Base-by-base conservation (phyloP, 169 alveolate species). In the Ichthyophthirius multifiliis region DNA sequence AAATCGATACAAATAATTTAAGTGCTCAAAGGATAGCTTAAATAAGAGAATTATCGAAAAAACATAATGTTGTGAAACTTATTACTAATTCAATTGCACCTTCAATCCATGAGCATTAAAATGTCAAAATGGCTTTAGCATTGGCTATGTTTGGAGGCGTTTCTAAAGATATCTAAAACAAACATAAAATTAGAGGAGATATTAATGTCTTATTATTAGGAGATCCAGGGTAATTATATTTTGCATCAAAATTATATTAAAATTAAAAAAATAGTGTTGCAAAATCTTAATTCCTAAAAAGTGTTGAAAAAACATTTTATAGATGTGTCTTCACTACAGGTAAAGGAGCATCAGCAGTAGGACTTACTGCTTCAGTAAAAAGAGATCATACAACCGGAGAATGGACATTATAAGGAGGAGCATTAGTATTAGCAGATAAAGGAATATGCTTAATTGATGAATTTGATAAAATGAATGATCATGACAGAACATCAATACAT, bases 291-390 rank as follows among this genome's bases (percentile, higher is more conserved):
- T 98, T 98, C 85, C 94, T 99, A 76, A 98, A 98, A 83, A 98
- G 97, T 90, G 99, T 98, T 10, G 99, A 98, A 86, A 96, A 98
- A 86, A 97, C 99, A 34, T 97, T 98, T 87, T 97, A 97, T 30
- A 91, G 99, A 74, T 94, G 98, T 15, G 99, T 99, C 27, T 97
- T 97, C 87, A 97, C 99, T 15, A 98, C 99, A 16, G 99, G 99
- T 27, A 98, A 99, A 86, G 99, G 99, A 20, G 99, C 99, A 18
- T 93, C 99, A 18, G 99, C 99, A 1, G 99, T 98, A 43, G 99
- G 99, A 76, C 96, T 99, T 44, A 98, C 99, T 12, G 99, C 98
- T 13, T 95, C 97, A 18, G 98, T 95, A 12, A 94, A 92, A 75
- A 98, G 98, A 84, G 99, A 99, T 90, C 98, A 99, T 35, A 90